Base-by-base conservation (phyloP, 2,329 filamentous ascomycete species). In the Herpotrichia juniperi region DNA sequence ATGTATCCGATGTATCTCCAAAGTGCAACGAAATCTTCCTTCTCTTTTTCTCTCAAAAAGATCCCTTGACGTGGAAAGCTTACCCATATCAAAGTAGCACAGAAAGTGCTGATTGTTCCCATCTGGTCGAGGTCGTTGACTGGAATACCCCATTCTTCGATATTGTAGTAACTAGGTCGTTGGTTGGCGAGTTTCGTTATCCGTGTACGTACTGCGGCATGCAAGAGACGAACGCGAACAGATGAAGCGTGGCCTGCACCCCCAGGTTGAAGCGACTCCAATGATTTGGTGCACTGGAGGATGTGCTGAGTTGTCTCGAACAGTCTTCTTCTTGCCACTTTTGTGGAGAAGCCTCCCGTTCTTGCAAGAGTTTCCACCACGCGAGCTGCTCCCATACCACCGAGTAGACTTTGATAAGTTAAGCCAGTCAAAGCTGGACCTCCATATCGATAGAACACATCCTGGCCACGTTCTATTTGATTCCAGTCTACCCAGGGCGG, bases 401-500 rank as follows among this genome's bases (percentile, higher is more conserved):
- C 87, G 2, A 90, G 75, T 0, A 90, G 75, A 5, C 84, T 86
- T 58, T 88, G 81, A 65, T 86, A 89, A 8, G 85, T 82, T 42
- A 87, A 80, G 39, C 74, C 85, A 7, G 86, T 88, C 17, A 91
- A 72, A 19, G 83, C 82, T 1, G 87, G 83, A 0, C 84, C 85
- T 16, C 84, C 88, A 69, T 92, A 93, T 30, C 89, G 83, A 69
- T 90, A 92, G 64, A 92, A 91, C 0, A 91, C 83, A 59, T 89
- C 83, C 67, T 93, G 89, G 0, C 89, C 90, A 63, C 89, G 79
- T 53, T 81, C 78, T 50, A 93, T 87, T 66, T 91, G 88, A 1
- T 82, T 81, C 89, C 88, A 93, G 67, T 92, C 85, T 2, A 93
- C 89, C 88, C 89, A 93, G 1, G 82, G 78, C 0, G 89, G 90